Evolutionary conservation across 139 green algal genomes (phyloP).

Genomic region (Marvania coccoides): DNA sequence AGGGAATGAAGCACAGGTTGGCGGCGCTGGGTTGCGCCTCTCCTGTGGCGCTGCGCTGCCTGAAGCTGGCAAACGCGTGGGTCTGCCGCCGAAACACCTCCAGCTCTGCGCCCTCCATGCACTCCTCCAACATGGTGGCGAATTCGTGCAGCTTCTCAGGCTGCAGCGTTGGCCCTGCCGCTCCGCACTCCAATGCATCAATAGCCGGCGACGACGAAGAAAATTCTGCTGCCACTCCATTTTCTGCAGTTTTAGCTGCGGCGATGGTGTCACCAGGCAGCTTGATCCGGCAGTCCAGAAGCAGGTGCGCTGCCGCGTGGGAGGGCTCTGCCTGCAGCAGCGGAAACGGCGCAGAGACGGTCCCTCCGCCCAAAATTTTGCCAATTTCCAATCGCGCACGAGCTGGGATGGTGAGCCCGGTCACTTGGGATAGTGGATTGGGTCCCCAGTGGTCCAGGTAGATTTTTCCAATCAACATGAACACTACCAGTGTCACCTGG

Average conservation of each 20-base stretch:
- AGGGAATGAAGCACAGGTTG: not conserved
- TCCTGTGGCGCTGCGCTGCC: not conserved
- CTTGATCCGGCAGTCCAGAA: not conserved
- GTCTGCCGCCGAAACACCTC: not conserved
- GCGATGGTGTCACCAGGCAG: not conserved
- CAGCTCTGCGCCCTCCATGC: not conserved
- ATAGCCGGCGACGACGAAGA: not conserved
- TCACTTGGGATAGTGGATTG: no score
- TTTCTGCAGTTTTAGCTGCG: not conserved
- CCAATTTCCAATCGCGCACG: not conserved
- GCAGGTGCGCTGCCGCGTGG: not conserved
- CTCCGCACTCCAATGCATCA: not conserved
- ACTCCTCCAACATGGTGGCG: not conserved
- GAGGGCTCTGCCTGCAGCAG: not conserved
- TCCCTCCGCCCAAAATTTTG: not conserved
- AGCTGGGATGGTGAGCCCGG: not conserved
- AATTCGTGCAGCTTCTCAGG: not conserved
- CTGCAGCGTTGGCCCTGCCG: not conserved
- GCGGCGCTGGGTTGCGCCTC: no score
- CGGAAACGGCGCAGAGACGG: not conserved
- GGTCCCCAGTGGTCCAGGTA: no score
- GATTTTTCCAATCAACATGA: no score
- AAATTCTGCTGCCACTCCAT: not conserved
- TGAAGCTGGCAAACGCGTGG: not conserved
- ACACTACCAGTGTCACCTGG: no score